Conservation (phyloP, 1,139 yeast species). For the Protomyces gravidus region DNA sequence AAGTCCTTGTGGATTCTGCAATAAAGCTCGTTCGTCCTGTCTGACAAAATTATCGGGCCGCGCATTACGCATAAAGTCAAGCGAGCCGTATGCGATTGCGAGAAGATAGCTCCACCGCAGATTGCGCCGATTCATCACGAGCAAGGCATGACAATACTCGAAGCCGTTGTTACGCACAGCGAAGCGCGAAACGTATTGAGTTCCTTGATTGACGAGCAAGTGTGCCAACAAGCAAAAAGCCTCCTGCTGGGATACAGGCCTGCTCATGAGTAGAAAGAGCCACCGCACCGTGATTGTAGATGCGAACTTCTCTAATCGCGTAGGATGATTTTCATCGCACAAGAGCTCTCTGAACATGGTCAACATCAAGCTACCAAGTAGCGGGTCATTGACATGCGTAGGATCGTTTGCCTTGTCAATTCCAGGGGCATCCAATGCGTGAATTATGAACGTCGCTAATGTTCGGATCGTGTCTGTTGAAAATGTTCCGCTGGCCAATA, state of each 20-base stretch:
- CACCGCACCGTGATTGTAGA: slow-evolving; percentile 53
- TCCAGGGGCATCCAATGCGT: neutral
- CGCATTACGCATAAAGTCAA: neutral
- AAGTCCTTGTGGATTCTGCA: neutral
- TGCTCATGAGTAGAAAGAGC: slow-evolving; percentile 55
- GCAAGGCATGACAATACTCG: slow-evolving; percentile 44
- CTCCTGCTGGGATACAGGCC: slow-evolving; percentile 45
- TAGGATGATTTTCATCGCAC: slow-evolving; percentile 34
- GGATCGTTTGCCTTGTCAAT: neutral
- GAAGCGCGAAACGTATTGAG: slow-evolving; percentile 50
- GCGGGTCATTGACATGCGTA: neutral
- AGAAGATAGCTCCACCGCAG: slow-evolving; percentile 36
- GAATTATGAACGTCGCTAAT: slow-evolving; percentile 44
- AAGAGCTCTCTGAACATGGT: slow-evolving; percentile 39
- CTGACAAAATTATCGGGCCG: neutral
- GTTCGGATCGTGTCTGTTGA: slow-evolving; percentile 44
- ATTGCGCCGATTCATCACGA: slow-evolving; percentile 49
- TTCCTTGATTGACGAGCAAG: slow-evolving; percentile 49
- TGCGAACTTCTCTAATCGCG: slow-evolving; percentile 46
- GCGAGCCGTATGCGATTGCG: slow-evolving; percentile 33
- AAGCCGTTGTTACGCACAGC: slow-evolving; percentile 51
- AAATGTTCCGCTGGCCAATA: slow-evolving; percentile 44
- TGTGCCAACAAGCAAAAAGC: slow-evolving; percentile 50
- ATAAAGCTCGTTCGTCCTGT: neutral
- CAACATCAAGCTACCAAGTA: neutral